These are phyloP conservation scores for Boeremia lycopersici DNA, from an alignment of 2,329 filamentous ascomycete genomes.

Conservation along the genomic window DNA sequence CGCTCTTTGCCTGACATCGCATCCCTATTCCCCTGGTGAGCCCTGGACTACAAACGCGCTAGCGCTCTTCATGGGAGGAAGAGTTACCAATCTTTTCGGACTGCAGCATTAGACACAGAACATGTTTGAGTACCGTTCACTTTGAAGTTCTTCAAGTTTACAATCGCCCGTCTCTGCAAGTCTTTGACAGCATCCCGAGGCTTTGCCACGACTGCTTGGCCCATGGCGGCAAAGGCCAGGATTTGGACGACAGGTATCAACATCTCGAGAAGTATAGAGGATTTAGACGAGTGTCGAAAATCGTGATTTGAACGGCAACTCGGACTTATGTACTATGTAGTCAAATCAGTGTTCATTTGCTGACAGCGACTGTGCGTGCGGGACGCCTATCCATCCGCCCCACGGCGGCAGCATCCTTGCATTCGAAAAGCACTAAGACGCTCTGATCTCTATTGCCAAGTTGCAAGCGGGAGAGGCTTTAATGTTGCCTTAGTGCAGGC, in stretches of 20 bases:
- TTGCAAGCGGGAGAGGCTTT: not conserved
- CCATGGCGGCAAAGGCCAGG: constrained; percentile 15
- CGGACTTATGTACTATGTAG: not conserved
- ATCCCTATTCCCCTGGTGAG: not conserved
- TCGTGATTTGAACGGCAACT: not conserved
- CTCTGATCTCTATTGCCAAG: not conserved
- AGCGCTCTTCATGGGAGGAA: not conserved
- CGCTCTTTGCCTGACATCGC: constrained; percentile 11
- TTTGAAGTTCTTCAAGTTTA: constrained; percentile 14
- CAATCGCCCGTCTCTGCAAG: constrained; percentile 21
- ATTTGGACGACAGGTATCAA: constrained; percentile 3
- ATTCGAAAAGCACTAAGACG: not conserved
- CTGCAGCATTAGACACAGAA: constrained; percentile 14
- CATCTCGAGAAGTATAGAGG: not conserved
- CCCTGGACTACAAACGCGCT: not conserved
- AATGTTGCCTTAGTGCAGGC: not conserved
- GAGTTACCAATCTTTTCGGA: constrained; percentile 23
- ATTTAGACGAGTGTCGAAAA: not conserved
- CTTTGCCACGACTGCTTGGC: constrained; percentile 14
- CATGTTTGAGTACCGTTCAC: constrained; percentile 12
- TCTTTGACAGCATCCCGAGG: constrained; percentile 17
- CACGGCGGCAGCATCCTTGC: not conserved
- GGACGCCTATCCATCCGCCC: not conserved
- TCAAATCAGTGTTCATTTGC: not conserved
- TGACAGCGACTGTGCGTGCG: not conserved